Conservation (phyloP, 2,329 filamentous ascomycete species). For the Calonectria pteridis region DNA sequence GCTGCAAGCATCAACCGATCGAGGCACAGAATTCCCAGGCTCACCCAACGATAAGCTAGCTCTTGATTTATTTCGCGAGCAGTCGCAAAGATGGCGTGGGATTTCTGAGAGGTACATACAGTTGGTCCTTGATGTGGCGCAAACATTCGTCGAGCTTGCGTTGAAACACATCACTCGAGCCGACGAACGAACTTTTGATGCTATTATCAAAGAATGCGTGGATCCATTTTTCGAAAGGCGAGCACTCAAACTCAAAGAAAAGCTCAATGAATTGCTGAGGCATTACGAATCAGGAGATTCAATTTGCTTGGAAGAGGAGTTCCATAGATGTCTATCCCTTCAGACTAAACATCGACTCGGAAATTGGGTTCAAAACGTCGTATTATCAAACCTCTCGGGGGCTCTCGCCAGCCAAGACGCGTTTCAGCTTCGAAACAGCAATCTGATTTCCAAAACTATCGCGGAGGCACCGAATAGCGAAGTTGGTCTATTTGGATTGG, state of each 20-base stretch:
- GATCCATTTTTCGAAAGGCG: constrained; percentile 49
- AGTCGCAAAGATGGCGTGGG: constrained; percentile 50
- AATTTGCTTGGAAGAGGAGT: constrained; percentile 42
- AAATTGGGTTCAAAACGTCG: not conserved
- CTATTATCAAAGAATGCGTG: constrained; percentile 34
- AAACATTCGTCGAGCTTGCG: constrained; percentile 51
- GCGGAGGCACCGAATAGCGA: constrained; percentile 1
- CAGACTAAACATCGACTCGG: constrained; percentile 2
- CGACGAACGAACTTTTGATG: constrained; percentile 19
- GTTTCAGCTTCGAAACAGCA: not conserved
- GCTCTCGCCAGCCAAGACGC: too few species aligned
- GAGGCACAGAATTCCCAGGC: constrained; percentile 54
- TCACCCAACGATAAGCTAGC: constrained; percentile 50
- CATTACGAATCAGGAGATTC: constrained; percentile 48
- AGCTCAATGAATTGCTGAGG: constrained; percentile 53
- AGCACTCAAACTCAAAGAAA: constrained; percentile 40
- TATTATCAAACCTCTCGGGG: not conserved
- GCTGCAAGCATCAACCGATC: constrained; percentile 47
- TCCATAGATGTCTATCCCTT: constrained; percentile 28
- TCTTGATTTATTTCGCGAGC: constrained; percentile 53
- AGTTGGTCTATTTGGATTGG: constrained; percentile 46
- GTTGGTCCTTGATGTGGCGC: constrained; percentile 42
- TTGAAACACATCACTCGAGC: constrained; percentile 47
- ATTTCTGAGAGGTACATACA: constrained; percentile 52
- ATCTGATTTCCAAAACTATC: not conserved